Conservation (phyloP, 2,329 filamentous ascomycete genomes). For the Exophiala spinifera region DNA sequence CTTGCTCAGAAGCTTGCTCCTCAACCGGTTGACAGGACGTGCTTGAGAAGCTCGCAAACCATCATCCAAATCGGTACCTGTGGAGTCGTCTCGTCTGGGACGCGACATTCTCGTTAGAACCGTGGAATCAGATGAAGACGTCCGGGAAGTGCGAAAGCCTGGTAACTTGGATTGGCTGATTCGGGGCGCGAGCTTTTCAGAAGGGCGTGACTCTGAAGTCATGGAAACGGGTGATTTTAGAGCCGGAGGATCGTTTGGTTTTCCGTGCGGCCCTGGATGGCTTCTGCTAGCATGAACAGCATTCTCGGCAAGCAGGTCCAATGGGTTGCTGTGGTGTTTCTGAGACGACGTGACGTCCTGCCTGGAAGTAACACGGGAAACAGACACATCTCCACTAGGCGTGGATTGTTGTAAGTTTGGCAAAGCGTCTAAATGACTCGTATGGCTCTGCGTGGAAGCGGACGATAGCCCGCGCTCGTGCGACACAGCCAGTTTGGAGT, state of each 20-base stretch:
- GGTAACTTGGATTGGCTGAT: constrained; percentile 47
- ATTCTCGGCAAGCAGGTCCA: constrained; percentile 30
- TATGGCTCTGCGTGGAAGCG: constrained; percentile 16
- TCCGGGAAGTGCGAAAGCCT: constrained; percentile 41
- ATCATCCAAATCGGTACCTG: constrained; percentile 37
- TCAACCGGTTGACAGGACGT: constrained; percentile 60
- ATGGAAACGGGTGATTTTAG: constrained; percentile 23
- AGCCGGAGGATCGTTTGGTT: constrained; percentile 6
- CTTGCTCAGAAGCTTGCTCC: constrained; percentile 83
- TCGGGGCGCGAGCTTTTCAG: constrained; percentile 37
- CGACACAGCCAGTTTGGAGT: constrained; percentile 7
- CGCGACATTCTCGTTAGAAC: constrained; percentile 3
- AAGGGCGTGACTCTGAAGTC: constrained; percentile 19
- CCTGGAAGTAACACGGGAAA: constrained; percentile 12
- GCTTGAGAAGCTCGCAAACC: constrained; percentile 27
- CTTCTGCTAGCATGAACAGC: constrained; percentile 4
- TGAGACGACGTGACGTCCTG: constrained; percentile 6
- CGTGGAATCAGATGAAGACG: constrained; percentile 39
- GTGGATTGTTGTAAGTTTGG: constrained; percentile 5
- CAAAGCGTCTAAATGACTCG: constrained; percentile 8
- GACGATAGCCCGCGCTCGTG: constrained; percentile 22
- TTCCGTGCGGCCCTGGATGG: neutral
- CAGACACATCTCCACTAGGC: constrained; percentile 13
- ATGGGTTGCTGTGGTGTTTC: constrained; percentile 30
- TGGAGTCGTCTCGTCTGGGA: constrained; percentile 2